Evolutionary conservation across 208 protist species (phyloP).

Genomic region (Histomonas meleagridis): DNA sequence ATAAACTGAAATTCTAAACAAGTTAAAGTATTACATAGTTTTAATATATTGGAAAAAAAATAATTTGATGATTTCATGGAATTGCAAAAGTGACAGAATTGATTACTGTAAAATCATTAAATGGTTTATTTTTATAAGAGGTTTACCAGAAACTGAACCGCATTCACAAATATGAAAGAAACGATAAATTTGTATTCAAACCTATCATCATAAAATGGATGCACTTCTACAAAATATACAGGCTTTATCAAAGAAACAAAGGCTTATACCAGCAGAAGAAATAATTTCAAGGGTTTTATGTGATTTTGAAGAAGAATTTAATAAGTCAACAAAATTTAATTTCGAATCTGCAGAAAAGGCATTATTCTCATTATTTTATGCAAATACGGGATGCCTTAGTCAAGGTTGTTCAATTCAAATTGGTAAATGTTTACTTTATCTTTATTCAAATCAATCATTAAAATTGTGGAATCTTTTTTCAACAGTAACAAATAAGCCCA

Average conservation of each 20-base stretch:
- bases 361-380: neutral
- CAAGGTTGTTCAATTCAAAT: neutral
- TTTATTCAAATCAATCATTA: neutral
- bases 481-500: neutral
- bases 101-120: too few species aligned
- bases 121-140: too few species aligned
- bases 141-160: too few species aligned
- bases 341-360: neutral
- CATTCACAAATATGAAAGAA: too few species aligned
- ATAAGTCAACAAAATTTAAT: neutral
- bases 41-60: too few species aligned
- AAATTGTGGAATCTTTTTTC: conserved; percentile 30
- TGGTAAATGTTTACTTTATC: neutral
- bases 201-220: neutral
- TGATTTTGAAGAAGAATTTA: neutral
- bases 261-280: conserved; percentile 6
- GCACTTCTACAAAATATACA: neutral
- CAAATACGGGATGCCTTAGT: neutral
- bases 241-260: neutral
- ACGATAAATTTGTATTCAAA: too few species aligned
- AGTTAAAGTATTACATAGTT: too few species aligned
- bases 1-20: too few species aligned
- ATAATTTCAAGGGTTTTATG: neutral
- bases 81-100: too few species aligned
- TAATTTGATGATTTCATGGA: too few species aligned